phyloP scores from a whole-genome alignment of 495 filamentous ascomycete genomes.

The Lasiosphaeria hispida region DNA sequence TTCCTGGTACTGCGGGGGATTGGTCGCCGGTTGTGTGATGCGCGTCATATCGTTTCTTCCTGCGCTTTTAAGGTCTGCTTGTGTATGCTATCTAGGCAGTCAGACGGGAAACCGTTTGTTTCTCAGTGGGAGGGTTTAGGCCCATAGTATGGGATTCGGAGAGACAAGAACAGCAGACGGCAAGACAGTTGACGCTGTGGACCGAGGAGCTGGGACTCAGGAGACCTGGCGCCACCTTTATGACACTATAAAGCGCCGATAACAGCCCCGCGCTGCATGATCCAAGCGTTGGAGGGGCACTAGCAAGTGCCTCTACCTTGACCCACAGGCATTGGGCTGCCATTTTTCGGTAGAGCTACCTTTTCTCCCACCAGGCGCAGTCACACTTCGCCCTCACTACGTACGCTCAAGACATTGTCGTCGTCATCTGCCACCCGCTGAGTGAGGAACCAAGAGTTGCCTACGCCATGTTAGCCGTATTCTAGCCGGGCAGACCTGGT shows the following conservation, averaged over 20 bases:
- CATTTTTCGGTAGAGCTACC: not conserved
- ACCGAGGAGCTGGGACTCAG: no score
- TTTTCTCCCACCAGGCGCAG: not conserved
- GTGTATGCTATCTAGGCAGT: not conserved
- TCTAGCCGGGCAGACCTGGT: not conserved
- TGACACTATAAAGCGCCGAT: constrained; percentile 12
- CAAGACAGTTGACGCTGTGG: not conserved
- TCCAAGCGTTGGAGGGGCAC: constrained; percentile 10
- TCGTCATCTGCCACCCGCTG: constrained; percentile 20
- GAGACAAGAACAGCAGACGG: not conserved
- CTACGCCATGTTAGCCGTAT: not conserved
- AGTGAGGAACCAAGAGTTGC: constrained; percentile 1
- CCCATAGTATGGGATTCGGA: not conserved
- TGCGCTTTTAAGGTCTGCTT: no score
- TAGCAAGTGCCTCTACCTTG: not conserved
- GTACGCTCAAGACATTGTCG: constrained; percentile 14
- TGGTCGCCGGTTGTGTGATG: constrained; percentile 23
- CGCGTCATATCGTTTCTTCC: constrained; percentile 20
- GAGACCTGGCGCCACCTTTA: no score
- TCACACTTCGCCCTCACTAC: constrained; percentile 13
- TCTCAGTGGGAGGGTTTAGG: not conserved
- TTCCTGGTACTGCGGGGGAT: constrained; percentile 1
- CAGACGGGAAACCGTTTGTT: not conserved
- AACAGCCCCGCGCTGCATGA: constrained; percentile 16
- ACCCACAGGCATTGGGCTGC: not conserved